These are phyloP conservation scores for Torulaspora gathmanii DNA, from an alignment of 805 yeast species.

Conservation along the genomic window DNA sequence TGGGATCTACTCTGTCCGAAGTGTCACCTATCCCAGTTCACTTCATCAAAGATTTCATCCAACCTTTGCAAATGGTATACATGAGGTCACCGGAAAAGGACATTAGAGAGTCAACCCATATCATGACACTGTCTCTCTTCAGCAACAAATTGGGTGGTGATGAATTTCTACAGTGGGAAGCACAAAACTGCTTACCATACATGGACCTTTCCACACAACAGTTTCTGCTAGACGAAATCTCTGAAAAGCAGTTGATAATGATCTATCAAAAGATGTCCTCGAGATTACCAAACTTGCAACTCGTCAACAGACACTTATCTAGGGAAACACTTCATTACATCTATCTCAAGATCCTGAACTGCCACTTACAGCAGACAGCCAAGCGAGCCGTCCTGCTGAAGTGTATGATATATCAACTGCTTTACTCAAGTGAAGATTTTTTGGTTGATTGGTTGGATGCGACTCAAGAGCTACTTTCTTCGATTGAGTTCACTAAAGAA, in stretches of 20 bases:
- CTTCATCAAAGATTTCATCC: conserved; percentile 10
- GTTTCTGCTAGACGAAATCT: conserved; percentile 12
- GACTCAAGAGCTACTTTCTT: conserved; percentile 16
- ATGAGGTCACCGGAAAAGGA: conserved; percentile 10
- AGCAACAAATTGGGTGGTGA: conserved; percentile 4
- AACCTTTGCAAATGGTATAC: conserved; percentile 14
- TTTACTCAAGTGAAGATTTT: conserved; percentile 13
- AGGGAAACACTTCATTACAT: conserved; percentile 22
- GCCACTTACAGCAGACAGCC: conserved; percentile 4
- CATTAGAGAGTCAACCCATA: conserved; percentile 26
- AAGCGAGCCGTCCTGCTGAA: conserved; percentile 16
- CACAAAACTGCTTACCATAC: conserved; percentile 14
- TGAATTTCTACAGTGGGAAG: conserved; percentile 19
- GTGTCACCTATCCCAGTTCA: not conserved
- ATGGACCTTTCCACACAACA: conserved; percentile 17
- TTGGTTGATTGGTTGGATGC: conserved; percentile 28
- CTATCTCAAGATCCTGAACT: conserved; percentile 19
- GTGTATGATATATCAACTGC: conserved; percentile 25
- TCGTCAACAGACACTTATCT: conserved; percentile 16
- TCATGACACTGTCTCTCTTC: conserved; percentile 21
- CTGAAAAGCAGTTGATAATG: conserved; percentile 21
- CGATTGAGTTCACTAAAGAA: conserved; percentile 5
- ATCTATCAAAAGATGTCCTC: conserved; percentile 20
- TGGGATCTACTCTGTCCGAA: conserved; percentile 20
- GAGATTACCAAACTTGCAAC: conserved; percentile 10